Percentiles rank a stretch among this genome's conserved stretches.
phyloP scores from a whole-genome alignment of 768 basidiomycete genomes.

The Mycena vulgaris region DNA sequence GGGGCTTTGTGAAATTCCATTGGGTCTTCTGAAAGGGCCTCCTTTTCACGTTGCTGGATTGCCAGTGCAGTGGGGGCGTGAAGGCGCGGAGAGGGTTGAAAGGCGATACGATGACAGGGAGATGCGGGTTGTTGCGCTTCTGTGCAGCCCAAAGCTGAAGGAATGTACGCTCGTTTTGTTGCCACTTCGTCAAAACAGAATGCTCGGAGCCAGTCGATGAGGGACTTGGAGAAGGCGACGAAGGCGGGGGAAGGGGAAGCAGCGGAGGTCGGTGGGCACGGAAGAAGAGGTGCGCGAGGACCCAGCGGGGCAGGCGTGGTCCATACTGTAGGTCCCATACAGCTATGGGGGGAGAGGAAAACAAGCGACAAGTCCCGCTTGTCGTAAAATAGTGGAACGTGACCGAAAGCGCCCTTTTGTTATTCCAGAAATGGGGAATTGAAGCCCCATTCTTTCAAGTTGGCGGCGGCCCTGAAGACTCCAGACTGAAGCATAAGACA shows the following conservation, averaged over 20 bases:
- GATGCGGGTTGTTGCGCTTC: slow-evolving; percentile 20
- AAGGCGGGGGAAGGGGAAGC: background rate
- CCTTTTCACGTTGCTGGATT: background rate
- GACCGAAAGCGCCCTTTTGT: slow-evolving; percentile 31
- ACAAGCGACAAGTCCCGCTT: slow-evolving; percentile 14
- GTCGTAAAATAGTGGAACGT: slow-evolving; percentile 25
- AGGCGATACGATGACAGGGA: slow-evolving; percentile 32
- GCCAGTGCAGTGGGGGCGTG: slow-evolving; percentile 31
- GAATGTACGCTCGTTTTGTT: background rate
- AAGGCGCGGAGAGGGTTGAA: slow-evolving; percentile 27
- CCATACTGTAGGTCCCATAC: slow-evolving; percentile 15
- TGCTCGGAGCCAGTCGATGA: background rate
- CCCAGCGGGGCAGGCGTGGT: background rate
- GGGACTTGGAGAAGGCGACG: background rate
- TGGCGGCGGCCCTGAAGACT: slow-evolving; percentile 21
- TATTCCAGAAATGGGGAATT: slow-evolving; percentile 24
- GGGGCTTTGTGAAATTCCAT: slow-evolving; percentile 32
- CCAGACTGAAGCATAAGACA: slow-evolving; percentile 2
- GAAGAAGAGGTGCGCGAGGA: slow-evolving; percentile 3
- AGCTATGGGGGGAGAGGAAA: background rate
- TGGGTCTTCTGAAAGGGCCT: background rate
- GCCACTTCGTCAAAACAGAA: slow-evolving; percentile 15
- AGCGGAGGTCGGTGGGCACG: background rate
- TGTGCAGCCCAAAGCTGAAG: slow-evolving; percentile 3
- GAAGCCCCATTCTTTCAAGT: slow-evolving; percentile 23